Percentiles rank a stretch among this genome's conserved stretches.
Evolutionary conservation across 1,139 yeast species (phyloP).

Genomic region (Scheffersomyces titani): DNA sequence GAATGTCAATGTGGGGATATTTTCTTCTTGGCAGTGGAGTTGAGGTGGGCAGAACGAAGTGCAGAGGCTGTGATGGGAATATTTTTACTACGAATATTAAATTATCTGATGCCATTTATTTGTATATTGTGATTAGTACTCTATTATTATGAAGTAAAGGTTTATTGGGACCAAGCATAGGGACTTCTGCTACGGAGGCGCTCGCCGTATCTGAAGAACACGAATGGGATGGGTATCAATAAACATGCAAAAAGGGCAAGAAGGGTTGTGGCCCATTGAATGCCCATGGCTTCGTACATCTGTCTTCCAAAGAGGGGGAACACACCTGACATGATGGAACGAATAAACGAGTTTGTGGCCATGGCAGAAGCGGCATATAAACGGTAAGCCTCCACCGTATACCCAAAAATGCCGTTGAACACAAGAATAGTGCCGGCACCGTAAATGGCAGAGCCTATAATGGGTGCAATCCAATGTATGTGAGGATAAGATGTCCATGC

Average conservation of each 20-base stretch:
- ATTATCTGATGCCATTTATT: background rate
- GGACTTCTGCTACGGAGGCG: constrained; percentile 7
- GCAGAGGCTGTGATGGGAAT: background rate
- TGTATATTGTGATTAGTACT: background rate
- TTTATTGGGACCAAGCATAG: constrained; percentile 7
- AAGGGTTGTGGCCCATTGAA: constrained; percentile 12
- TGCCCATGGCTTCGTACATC: constrained; percentile 12
- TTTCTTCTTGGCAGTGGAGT: background rate
- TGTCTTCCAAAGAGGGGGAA: constrained; percentile 11
- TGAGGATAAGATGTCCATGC: constrained; percentile 11
- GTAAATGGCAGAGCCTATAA: constrained; percentile 7
- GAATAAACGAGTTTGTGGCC: constrained; percentile 12
- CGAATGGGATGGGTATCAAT: constrained; percentile 10
- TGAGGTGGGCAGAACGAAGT: background rate
- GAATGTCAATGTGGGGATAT: background rate
- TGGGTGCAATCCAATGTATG: constrained; percentile 11
- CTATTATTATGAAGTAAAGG: background rate
- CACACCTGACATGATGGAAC: constrained; percentile 10
- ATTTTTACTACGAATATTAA: too few species aligned
- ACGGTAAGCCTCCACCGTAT: constrained; percentile 13
- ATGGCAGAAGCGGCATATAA: constrained; percentile 13
- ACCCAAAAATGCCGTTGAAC: constrained; percentile 12
- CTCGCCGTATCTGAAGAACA: constrained; percentile 9
- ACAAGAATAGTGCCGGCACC: constrained; percentile 3
- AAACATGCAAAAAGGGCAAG: constrained; percentile 8